Evolutionary conservation across 495 filamentous ascomycete species (phyloP), one percentile per base, ranked within the genome.

Genomic region (Immersiella caudata): DNA sequence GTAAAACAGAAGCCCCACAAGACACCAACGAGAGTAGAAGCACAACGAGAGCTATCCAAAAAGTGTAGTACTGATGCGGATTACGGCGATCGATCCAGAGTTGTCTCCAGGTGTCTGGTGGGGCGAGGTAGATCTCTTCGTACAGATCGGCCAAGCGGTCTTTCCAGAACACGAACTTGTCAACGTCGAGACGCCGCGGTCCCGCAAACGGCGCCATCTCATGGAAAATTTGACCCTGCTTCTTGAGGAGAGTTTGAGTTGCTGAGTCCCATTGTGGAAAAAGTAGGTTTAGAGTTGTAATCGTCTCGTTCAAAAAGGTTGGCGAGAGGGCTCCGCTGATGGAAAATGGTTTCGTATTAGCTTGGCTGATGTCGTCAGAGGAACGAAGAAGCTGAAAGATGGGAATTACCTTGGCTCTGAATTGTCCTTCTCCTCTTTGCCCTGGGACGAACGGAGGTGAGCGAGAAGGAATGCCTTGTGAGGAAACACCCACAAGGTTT

Each of bases 1-100:
- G 51, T 11, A 55, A 11, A 20, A 55, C 24, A 21, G 51, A 55
- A 9, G 51, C 51, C 6, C 2, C 20, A 20, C 14, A 22, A 9
- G 51, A 55, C 18, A 20, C 6, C 18, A 55, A 11, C 20, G 51
- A 55, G n/a, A 55, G 51, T 14, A 21, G 6, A 9, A 55, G 20
- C 20, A 55, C 51, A 55, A 55, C 24, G 51, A 55, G 51, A n/a
- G 51, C 51, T 9, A 55, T 55, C 51, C 51, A 55, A 55, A 55
- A 55, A 9, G 51, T 55, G 51, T 55, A 55, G 51, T 55, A 55
- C 20, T 55, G 51, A 22, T 55, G 51, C 11, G 51, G 51, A 14
- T 55, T 55, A 11, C 51, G 51, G 18, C 51, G 14, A n/a, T 55
- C 51, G 24, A 55, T 25, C 51, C 51, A 55, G n/a, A 55, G 51